A percentile compares a stretch with the other conserved stretches of the same genome.
Evolutionary conservation across 2,329 filamentous ascomycete genomes (phyloP).

Genomic region (Diaporthe sp.): DNA sequence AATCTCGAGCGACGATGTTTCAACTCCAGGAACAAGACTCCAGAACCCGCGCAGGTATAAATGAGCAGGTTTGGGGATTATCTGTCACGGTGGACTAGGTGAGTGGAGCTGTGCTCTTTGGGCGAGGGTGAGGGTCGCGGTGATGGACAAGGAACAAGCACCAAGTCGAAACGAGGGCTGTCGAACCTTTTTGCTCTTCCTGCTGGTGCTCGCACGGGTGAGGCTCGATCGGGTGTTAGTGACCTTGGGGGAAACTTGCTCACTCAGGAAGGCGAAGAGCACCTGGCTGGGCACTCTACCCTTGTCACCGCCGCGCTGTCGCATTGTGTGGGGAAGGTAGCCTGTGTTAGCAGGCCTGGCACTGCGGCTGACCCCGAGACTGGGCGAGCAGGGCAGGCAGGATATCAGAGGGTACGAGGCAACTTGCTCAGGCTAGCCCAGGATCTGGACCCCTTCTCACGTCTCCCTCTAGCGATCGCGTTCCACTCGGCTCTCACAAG

Average conservation of each 20-base stretch:
- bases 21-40: not conserved
- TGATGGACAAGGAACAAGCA: constrained; percentile 26
- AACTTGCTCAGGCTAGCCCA: constrained; percentile 41
- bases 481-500: constrained; percentile 1
- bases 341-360: constrained; percentile 5
- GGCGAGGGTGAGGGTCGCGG: not conserved
- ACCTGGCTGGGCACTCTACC: not conserved
- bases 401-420: not conserved
- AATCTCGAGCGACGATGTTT: not conserved
- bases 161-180: constrained; percentile 25
- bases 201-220: not conserved
- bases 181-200: constrained; percentile 29
- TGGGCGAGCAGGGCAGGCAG: too few species aligned
- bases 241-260: constrained; percentile 36
- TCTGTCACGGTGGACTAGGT: constrained; percentile 11
- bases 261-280: constrained; percentile 12
- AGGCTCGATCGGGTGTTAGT: constrained; percentile 18
- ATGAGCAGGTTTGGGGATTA: constrained; percentile 36
- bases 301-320: not conserved
- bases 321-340: not conserved
- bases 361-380: not conserved
- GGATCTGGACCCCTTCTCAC: constrained; percentile 16
- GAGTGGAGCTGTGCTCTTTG: not conserved
- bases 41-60: constrained; percentile 13
- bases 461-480: not conserved